These are phyloP conservation scores for Echites panduratus DNA, from an alignment of 257 asterid species.

Conservation along the genomic window DNA sequence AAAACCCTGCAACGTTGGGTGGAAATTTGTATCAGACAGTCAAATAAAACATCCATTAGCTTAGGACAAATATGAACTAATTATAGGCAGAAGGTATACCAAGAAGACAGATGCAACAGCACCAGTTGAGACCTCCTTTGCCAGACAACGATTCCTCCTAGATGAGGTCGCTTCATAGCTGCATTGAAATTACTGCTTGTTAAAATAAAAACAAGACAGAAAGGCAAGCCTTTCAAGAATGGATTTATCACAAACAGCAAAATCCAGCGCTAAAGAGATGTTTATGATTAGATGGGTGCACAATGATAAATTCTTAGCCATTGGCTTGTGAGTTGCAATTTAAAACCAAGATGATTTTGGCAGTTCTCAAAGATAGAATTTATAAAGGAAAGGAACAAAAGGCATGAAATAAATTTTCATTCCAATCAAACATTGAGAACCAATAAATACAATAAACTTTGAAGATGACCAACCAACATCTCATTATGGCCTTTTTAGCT, in stretches of 20 bases:
- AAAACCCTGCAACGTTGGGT: slow-evolving; percentile 60
- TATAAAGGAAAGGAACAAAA: neutral
- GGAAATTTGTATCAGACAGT: slow-evolving; percentile 3
- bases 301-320: neutral
- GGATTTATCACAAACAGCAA: slow-evolving; percentile 2
- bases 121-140: slow-evolving; percentile 80
- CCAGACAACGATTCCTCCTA: slow-evolving; percentile 71
- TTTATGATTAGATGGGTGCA: neutral
- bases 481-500: neutral
- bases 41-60: slow-evolving; percentile 5
- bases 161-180: slow-evolving; percentile 97
- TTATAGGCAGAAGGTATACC: slow-evolving; percentile 29
- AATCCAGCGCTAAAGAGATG: neutral
- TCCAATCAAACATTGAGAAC: neutral
- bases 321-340: neutral
- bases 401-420: neutral
- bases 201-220: neutral
- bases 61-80: neutral
- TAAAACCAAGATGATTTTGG: neutral
- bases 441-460: neutral
- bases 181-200: slow-evolving; percentile 21
- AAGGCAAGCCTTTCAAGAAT: neutral
- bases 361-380: neutral
- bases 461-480: neutral
- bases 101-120: slow-evolving; percentile 85